Base-by-base conservation (phyloP, 331 rosid species). In the Prunus yedoensis region DNA sequence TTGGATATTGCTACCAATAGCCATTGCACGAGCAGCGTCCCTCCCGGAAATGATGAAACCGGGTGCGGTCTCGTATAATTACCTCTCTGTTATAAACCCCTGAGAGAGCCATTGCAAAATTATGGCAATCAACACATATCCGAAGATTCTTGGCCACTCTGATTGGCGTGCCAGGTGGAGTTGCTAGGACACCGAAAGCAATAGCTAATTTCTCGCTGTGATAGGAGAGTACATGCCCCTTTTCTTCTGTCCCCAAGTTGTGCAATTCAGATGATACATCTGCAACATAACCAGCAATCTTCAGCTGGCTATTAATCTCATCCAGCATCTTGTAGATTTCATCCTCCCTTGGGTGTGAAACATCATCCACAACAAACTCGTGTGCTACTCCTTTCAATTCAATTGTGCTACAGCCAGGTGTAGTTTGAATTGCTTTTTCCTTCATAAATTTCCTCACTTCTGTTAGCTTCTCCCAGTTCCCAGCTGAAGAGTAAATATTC, bases 141-240 rank as follows among this genome's bases (percentile, higher is more conserved):
- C 93, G 91, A 59, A 90, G 81, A 83, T 89, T 94, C 56, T 79
- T 90, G 62, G 99, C 91, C 81, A 92, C 90, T 82, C 96, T 85
- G 57, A 94, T 81, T 62, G 83, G 76, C 25, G 89, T 85, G 57
- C 96, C 88, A 0, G 97, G 97, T 21, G 93, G 90, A 69, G 97
- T 90, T 46, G 85, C 83, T 78, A 90, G 95, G 73, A 94, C 88
- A 68, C 89, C 97, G 41, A 87, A 94, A 61, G 96, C 98, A 58
- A 94, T 77, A 47, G 98, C 96, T 78, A 88, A 63, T 45, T 90
- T 94, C 82, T 94, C 96, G 57, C 97, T 87, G 80, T 94, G 97
- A 81, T 77, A 74, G 73, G 96, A 81, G 78, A 90, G 95, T 12
- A 43, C 86, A 68, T 43, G 81, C 25, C 75, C 88, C 70, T 90